Percentiles rank a stretch among this genome's conserved stretches.
phyloP scores from a whole-genome alignment of 148 eudicot genomes.

The Vaccinium corymbosum region DNA sequence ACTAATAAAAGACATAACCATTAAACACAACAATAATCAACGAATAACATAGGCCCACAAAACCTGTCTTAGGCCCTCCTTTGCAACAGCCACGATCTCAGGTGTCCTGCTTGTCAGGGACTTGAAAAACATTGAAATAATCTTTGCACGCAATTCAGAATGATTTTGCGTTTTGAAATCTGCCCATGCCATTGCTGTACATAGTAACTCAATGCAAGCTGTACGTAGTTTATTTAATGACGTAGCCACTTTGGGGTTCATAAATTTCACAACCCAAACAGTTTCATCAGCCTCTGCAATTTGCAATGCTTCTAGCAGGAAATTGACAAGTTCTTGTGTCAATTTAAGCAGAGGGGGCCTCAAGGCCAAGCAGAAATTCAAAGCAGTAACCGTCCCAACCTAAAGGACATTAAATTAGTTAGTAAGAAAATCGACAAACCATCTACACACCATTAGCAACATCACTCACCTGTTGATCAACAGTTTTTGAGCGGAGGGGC shows the following conservation, averaged over 20 bases:
- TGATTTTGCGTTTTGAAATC: slow-evolving; percentile 91
- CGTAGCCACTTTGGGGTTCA: slow-evolving; percentile 86
- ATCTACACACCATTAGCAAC: slow-evolving; percentile 9
- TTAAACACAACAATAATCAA: slow-evolving; percentile 1
- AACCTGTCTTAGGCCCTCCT: slow-evolving; percentile 98
- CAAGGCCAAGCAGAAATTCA: slow-evolving; percentile 94
- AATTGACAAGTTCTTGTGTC: slow-evolving; percentile 81
- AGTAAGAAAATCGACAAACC: slow-evolving; percentile 12
- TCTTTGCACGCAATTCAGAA: slow-evolving; percentile 79
- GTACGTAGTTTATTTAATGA: slow-evolving; percentile 89
- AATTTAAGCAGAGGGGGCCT: slow-evolving; percentile 97
- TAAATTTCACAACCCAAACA: slow-evolving; percentile 81
- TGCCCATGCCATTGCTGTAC: slow-evolving; percentile 99
- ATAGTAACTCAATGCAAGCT: slow-evolving; percentile 91
- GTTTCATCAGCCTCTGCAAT: slow-evolving; percentile 96
- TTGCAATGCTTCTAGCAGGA: slow-evolving; percentile 90
- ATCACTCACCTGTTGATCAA: slow-evolving; percentile 84
- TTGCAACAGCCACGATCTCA: slow-evolving; percentile 93
- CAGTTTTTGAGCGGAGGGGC: slow-evolving; percentile 84
- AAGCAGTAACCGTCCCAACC: slow-evolving; percentile 96
- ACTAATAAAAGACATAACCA: neutral
- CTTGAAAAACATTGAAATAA: slow-evolving; percentile 95
- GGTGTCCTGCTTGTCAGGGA: slow-evolving; percentile 84
- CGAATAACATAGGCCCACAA: neutral
- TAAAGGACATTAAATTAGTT: slow-evolving; percentile 26